A percentile compares a stretch with the other conserved stretches of the same genome.
phyloP scores from a whole-genome alignment of 106 monocot genomes.

The Iris macrosiphon region DNA sequence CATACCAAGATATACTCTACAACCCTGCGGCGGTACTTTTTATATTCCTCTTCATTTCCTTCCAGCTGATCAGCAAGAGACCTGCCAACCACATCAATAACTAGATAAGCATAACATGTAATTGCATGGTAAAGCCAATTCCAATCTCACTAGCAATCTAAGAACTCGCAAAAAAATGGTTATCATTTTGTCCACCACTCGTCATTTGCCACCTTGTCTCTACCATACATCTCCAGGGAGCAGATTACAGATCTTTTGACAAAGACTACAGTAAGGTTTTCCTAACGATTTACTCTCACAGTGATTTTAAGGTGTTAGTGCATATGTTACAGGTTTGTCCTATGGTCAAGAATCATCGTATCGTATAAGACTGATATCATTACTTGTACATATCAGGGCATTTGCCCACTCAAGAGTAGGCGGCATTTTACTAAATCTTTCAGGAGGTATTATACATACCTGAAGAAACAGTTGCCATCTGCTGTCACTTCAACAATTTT shows the following conservation, averaged over 20 bases:
- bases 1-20: slow-evolving; percentile 65
- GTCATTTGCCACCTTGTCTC: no score
- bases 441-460: slow-evolving; percentile 23
- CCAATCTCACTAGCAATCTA: no score
- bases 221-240: no score
- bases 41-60: slow-evolving; percentile 68
- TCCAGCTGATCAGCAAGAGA: slow-evolving; percentile 66
- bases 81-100: slow-evolving; percentile 21
- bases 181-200: no score
- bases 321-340: no score
- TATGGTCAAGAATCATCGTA: no score
- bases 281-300: background rate
- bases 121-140: background rate
- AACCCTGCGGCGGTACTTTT: slow-evolving; percentile 55
- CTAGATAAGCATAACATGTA: background rate
- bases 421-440: no score
- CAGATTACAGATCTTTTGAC: background rate
- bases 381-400: no score
- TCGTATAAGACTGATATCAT: no score
- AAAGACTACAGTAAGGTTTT: background rate
- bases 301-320: no score
- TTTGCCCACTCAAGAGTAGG: no score
- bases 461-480: slow-evolving; percentile 90
- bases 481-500: slow-evolving; percentile 62
- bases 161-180: no score